Conservation (phyloP, 1,284 basidiomycete genomes). For the Rhodotorula sp. region DNA sequence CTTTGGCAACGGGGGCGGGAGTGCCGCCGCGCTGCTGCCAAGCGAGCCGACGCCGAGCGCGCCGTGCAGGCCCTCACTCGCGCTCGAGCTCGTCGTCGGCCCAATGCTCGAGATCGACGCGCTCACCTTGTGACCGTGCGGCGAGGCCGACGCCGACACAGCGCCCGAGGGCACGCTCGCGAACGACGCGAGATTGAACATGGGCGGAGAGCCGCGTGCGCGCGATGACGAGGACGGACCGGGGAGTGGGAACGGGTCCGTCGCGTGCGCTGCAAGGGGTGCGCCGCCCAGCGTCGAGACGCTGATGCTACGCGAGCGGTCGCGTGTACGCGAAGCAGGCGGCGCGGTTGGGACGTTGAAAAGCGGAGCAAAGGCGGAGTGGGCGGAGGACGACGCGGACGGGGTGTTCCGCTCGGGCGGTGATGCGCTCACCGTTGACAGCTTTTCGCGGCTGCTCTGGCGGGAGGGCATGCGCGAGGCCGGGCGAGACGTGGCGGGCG, state of each 20-base stretch:
- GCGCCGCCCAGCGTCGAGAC: neutral
- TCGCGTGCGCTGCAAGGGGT: neutral
- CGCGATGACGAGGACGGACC: neutral
- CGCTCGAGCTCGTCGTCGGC: neutral
- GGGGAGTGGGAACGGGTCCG: neutral
- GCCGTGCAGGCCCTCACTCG: neutral
- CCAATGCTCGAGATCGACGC: conserved; percentile 23
- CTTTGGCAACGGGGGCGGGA: neutral
- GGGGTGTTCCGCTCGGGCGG: neutral
- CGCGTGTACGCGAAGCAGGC: conserved; percentile 1
- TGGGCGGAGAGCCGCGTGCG: conserved; percentile 24
- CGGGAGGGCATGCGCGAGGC: conserved; percentile 18
- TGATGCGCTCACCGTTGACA: neutral
- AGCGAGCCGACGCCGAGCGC: neutral
- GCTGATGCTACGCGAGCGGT: conserved; percentile 32
- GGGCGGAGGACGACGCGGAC: conserved; percentile 22
- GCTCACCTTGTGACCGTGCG: neutral
- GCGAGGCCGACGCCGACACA: neutral
- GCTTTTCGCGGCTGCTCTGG: conserved; percentile 26
- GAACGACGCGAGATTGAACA: conserved; percentile 14
- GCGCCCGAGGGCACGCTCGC: neutral
- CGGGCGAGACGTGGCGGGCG: conserved; percentile 14
- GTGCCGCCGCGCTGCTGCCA: neutral
- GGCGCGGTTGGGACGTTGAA: neutral
- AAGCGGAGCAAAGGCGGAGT: conserved; percentile 33